Conservation (phyloP, 2,329 filamentous ascomycete species). For the Penicillium expansum region DNA sequence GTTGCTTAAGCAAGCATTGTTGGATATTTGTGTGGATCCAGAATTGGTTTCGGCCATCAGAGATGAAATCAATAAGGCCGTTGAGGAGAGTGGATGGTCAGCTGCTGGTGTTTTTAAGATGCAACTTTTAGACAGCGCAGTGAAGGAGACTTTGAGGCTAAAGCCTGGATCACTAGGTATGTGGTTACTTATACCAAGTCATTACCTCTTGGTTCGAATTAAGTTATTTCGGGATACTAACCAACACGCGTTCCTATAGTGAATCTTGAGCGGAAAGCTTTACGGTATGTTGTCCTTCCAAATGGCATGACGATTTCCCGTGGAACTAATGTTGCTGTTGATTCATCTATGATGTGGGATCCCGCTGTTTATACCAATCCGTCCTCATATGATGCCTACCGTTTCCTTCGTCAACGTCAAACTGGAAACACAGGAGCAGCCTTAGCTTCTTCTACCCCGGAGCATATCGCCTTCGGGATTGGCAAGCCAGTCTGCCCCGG, state of each 20-base stretch:
- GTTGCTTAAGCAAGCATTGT: not conserved
- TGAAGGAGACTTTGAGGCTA: conserved; percentile 17
- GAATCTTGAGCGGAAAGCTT: not conserved
- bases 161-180: conserved; percentile 7
- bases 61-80: conserved; percentile 8
- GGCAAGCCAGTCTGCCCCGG: conserved; percentile 30
- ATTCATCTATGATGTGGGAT: not conserved
- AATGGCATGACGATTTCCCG: not conserved
- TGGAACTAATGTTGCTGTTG: not conserved
- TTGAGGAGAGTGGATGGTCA: conserved; percentile 8
- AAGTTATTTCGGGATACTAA: no score
- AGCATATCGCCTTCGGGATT: conserved; percentile 24
- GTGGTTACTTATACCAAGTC: no score
- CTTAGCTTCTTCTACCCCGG: not conserved
- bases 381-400: not conserved
- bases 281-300: not conserved
- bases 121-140: conserved; percentile 19
- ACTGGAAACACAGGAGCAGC: not conserved
- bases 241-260: no score
- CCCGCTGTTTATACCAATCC: not conserved
- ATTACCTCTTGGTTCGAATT: no score
- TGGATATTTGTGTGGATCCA: not conserved
- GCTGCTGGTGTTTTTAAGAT: conserved; percentile 18
- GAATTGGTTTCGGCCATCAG: not conserved
- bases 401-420: not conserved